Evolutionary conservation across 2,329 filamentous ascomycete species (phyloP).

Genomic region (Raffaelea deltoideospora): DNA sequence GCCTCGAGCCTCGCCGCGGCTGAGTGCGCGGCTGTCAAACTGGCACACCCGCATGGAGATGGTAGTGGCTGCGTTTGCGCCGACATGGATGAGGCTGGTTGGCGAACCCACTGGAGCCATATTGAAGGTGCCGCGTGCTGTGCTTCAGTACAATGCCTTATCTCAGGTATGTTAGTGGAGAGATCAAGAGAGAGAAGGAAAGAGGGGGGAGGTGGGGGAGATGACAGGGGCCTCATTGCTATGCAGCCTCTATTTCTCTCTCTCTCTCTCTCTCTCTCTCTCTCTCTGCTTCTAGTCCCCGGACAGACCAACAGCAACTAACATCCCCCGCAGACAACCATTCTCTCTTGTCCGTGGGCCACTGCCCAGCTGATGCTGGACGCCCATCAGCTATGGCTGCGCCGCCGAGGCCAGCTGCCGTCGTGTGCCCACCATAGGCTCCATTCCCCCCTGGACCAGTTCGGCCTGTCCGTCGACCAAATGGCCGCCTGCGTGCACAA

Average conservation of each 20-base stretch:
- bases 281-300: background rate
- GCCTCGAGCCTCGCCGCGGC: conserved; percentile 24
- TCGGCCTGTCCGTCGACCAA: too few relatives aligned
- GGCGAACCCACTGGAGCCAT: conserved; percentile 16
- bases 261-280: background rate
- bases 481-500: too few relatives aligned
- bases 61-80: conserved; percentile 21
- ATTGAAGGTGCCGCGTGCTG: conserved; percentile 21
- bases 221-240: too few relatives aligned
- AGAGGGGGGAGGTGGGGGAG: too few relatives aligned
- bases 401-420: background rate
- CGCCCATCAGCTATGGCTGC: conserved; percentile 8
- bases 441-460: too few relatives aligned
- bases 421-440: too few relatives aligned
- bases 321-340: background rate
- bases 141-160: background rate
- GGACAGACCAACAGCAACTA: too few relatives aligned
- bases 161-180: background rate
- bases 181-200: too few relatives aligned
- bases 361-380: conserved; percentile 7
- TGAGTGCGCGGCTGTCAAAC: conserved; percentile 31
- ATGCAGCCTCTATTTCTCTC: too few relatives aligned
- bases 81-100: conserved; percentile 20
- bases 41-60: conserved; percentile 18
- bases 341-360: conserved; percentile 8